These are phyloP conservation scores for Calonectria pseudoreteaudii DNA, from an alignment of 2,329 filamentous ascomycete genomes.

Conservation along the genomic window DNA sequence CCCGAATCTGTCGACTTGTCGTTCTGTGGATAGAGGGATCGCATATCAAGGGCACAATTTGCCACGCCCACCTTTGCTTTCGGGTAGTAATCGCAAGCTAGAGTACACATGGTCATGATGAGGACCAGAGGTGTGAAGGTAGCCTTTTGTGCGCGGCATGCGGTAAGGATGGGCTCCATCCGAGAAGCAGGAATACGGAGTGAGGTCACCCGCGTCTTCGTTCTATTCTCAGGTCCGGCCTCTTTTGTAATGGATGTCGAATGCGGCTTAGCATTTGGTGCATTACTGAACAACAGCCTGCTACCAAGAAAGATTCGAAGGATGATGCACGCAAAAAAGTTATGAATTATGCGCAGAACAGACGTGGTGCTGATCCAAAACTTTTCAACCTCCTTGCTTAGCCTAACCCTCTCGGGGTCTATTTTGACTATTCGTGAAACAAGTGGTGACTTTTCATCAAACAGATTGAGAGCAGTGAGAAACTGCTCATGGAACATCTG, in stretches of 20 bases:
- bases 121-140: slow-evolving; percentile 40
- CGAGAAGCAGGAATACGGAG: slow-evolving; percentile 23
- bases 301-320: slow-evolving; percentile 18
- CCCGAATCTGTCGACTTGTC: background rate
- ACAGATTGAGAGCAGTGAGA: slow-evolving; percentile 22
- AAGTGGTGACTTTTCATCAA: background rate
- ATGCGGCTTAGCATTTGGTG: slow-evolving; percentile 13
- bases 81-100: slow-evolving; percentile 37
- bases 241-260: background rate
- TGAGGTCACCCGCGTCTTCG: slow-evolving; percentile 13
- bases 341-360: background rate
- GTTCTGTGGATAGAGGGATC: slow-evolving; percentile 3
- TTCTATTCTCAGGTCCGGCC: slow-evolving; percentile 15
- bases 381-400: slow-evolving; percentile 16
- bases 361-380: slow-evolving; percentile 20
- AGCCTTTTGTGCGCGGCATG: slow-evolving; percentile 33
- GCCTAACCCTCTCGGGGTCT: slow-evolving; percentile 5
- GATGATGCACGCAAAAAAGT: slow-evolving; percentile 15
- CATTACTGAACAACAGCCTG: slow-evolving; percentile 15
- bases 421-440: slow-evolving; percentile 15
- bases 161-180: slow-evolving; percentile 21
- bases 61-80: slow-evolving; percentile 34
- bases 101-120: slow-evolving; percentile 21
- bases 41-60: slow-evolving; percentile 27
- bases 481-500: slow-evolving; percentile 28